Base-by-base conservation (phyloP, 2,329 filamentous ascomycete genomes). In the Alternaria arborescens region DNA sequence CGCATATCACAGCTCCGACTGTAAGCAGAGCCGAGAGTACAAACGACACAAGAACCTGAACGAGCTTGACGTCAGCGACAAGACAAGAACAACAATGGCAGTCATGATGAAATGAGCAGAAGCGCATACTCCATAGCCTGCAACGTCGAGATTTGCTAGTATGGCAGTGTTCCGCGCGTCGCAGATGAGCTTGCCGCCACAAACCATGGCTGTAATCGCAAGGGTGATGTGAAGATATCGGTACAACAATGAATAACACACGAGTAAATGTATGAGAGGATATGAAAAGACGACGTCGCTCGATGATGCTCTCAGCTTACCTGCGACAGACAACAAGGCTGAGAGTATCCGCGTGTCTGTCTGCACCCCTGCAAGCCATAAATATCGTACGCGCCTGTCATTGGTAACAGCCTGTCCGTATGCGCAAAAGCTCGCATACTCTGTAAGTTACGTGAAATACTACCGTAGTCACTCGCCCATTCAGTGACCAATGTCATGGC, bases 11-110 rank as follows among this genome's bases (percentile, higher is more conserved):
- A 5, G 61, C 65, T 8, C 40, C 18, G 20, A 66, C 42, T 10
- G 65, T 66, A n/a, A 69, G 41, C 4, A 63, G 43, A 16, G 65
- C 67, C 4, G 63, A 68, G 2, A 63, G 5, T 8, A 69, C 14
- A 30, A 66, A 68, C 11, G 67, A 57, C 10, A 52, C 53, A 6
- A 68, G 50, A 11, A 66, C 58, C 65, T 69, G 46, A 16, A 16
- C 28, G 28, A 48, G 4, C 4, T 16, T 36, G 11, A 16, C 16
- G 12, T 48, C 34, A 52, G 24, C 2, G 22, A 28, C 7, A 5
- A 32, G 30, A 36, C 8, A 51, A 6, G 14, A 1, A 42, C 14
- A 24, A 11, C 12, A 34, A 20, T 10, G 34, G 8, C 18, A 28
- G 7, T 5, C 34, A 5, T 41, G 10, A 12, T 20, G 10, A 20